phyloP scores from a whole-genome alignment of 129 eudicot species.

The Ambrosia trifida region DNA sequence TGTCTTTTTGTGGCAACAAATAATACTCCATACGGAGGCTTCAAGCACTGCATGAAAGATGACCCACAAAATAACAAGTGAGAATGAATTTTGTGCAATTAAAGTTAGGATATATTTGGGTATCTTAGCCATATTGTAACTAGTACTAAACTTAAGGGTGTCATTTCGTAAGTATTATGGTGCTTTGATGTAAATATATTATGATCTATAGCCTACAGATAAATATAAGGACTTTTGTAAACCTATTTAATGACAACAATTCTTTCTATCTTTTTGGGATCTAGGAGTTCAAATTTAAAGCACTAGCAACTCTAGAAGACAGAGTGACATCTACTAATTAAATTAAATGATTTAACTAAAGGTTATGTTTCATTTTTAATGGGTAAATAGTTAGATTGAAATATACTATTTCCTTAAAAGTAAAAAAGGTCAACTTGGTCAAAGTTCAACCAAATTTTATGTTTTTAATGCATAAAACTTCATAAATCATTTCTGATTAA shows the following conservation, averaged over 20 bases:
- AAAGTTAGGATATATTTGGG: background rate
- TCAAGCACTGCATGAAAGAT: constrained; percentile 50
- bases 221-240: background rate
- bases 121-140: background rate
- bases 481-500: background rate
- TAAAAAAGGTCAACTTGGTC: background rate
- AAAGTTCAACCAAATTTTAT: background rate
- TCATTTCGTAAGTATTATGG: background rate
- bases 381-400: background rate
- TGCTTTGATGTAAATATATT: background rate
- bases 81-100: background rate
- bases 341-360: background rate
- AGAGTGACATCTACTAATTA: background rate
- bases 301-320: constrained; percentile 16
- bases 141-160: background rate
- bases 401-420: background rate
- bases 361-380: background rate
- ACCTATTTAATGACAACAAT: background rate
- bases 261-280: background rate
- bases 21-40: constrained; percentile 79
- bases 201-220: too few species aligned
- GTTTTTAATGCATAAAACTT: background rate
- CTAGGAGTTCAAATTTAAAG: constrained; percentile 12
- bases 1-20: constrained; percentile 65
- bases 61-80: constrained; percentile 4